Evolutionary conservation across 2,329 filamentous ascomycete genomes (phyloP).

Genomic region (Helicocarpus griseus): DNA sequence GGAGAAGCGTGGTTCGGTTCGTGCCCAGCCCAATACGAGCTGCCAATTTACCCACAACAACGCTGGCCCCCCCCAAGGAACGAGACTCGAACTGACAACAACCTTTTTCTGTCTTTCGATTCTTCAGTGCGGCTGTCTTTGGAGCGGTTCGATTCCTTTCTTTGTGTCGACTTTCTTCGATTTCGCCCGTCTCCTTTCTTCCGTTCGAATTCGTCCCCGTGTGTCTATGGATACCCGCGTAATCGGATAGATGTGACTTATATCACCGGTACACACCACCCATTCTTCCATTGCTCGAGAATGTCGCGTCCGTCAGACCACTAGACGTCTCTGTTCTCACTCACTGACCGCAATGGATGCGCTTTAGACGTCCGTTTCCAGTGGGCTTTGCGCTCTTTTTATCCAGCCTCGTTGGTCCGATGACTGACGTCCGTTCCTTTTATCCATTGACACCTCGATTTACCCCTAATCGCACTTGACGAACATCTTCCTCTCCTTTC

Average conservation of each 20-base stretch:
- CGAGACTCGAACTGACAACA: not conserved
- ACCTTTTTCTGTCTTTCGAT: not conserved
- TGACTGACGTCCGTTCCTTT: constrained; percentile 14
- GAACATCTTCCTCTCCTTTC: not conserved
- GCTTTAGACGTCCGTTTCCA: not conserved
- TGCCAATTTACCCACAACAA: not conserved
- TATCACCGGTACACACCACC: not conserved
- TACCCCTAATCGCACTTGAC: not conserved
- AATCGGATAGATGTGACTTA: not conserved
- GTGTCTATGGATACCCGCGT: not conserved
- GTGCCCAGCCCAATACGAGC: not conserved
- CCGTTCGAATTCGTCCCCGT: not conserved
- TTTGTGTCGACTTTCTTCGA: no score
- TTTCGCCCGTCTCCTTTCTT: not conserved
- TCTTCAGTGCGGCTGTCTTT: not conserved
- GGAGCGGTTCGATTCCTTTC: not conserved
- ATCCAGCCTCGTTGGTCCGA: constrained; percentile 3
- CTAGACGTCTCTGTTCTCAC: not conserved
- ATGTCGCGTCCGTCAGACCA: not conserved
- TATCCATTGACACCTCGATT: constrained; percentile 3
- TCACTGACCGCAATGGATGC: not conserved
- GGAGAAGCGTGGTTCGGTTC: not conserved
- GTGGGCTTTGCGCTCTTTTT: not conserved
- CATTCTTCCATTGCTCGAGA: not conserved
- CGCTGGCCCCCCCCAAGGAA: no score